Base-by-base conservation (phyloP, 2,329 filamentous ascomycete species). In the Metarhizium brunneum region DNA sequence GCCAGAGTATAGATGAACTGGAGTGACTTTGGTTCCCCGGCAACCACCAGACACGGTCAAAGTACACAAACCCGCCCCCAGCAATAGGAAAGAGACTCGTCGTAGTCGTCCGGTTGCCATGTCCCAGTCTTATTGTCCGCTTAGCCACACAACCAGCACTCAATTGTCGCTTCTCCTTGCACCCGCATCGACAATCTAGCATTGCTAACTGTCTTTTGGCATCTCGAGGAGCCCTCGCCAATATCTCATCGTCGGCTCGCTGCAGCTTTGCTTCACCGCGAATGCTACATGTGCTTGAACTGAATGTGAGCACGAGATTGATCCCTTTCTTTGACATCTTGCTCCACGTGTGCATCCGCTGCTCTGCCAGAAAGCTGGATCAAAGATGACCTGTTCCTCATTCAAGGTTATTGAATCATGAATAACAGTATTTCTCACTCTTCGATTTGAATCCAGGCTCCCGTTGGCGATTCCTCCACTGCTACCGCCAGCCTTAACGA, bases 1-100 rank as follows among this genome's bases (percentile, higher is more conserved):
- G 45, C 20, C 45, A 16, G 45, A 48, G 25, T 4, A 29, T 7
- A 29, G 36, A 52, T 52, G 18, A 25, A 52, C 18, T 8, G 45
- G 4, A 52, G 50, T 38, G 20, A 30, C 32, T 53, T 40, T 40
- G 59, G 59, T 60, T 57, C 57, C 52, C 56, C 63, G 57, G 68
- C 68, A 70, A 70, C 68, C 52, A 53, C 8, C 16, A 43, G 36
- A 29, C 29, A 20, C 8, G 51, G 18, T 35, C 14, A 66, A 69
- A 68, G 65, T 70, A 70, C 67, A 70, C 68, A 70, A 69, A 69
- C 61, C 32, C 61, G 40, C 47, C 48, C 47, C 45, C 50, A 29
- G 25, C 38, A 52, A 30, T 35, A 11, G 56, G 50, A 50, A 56
- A 55, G 53, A 57, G 56, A 55, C 53, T 50, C 20, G 53, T 47